These are phyloP conservation scores for Fraxinus dipetala DNA, from an alignment of 305 asterid species.

Conservation along the genomic window DNA sequence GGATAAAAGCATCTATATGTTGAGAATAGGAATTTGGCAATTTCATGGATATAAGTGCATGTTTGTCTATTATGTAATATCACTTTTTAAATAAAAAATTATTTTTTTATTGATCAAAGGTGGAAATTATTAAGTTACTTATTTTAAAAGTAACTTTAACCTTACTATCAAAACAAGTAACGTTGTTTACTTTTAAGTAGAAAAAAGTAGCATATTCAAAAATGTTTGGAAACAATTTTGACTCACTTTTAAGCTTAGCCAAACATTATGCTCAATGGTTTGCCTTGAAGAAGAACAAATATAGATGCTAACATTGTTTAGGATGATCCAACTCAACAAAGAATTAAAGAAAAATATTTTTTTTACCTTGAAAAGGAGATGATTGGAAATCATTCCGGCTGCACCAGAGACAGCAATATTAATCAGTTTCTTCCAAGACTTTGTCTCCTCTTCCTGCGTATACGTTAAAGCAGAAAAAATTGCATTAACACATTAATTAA, in stretches of 20 bases:
- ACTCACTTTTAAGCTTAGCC: not conserved
- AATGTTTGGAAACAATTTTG: not conserved
- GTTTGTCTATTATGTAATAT: not conserved
- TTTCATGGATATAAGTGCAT: not conserved
- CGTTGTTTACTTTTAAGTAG: not conserved
- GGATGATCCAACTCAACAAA: not conserved
- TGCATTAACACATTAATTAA: not conserved
- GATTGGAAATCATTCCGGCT: conserved; percentile 96
- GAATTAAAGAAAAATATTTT: not conserved
- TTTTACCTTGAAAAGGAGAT: conserved; percentile 89
- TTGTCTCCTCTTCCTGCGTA: conserved; percentile 83
- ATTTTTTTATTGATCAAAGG: not conserved
- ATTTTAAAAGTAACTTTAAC: not conserved
- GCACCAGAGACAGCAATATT: conserved; percentile 91
- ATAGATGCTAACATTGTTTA: not conserved
- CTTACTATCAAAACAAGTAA: not conserved
- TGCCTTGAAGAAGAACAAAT: not conserved
- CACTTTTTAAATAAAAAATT: not conserved
- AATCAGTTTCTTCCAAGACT: conserved; percentile 85
- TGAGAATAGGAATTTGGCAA: not conserved
- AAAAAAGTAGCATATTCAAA: not conserved
- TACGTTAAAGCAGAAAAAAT: not conserved
- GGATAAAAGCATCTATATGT: not conserved
- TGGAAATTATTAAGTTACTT: not conserved
- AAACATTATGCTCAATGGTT: not conserved